phyloP scores from a whole-genome alignment of 345 rosid species.

The Sonneratia alba region DNA sequence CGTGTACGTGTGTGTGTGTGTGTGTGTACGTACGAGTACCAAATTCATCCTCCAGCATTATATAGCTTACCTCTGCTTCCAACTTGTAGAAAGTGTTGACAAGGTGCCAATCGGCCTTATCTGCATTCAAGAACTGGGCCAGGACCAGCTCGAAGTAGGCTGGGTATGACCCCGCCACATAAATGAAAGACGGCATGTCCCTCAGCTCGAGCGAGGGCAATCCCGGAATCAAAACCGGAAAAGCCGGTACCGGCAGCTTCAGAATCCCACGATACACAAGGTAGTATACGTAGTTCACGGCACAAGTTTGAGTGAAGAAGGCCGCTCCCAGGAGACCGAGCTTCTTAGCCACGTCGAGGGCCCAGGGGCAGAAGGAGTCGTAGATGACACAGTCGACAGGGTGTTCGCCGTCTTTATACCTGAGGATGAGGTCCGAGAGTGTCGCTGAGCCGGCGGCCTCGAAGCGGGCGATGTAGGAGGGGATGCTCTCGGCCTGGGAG shows the following conservation, averaged over 20 bases:
- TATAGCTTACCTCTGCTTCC: conserved; percentile 30
- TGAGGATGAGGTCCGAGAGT: conserved; percentile 31
- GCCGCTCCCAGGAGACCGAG: conserved; percentile 41
- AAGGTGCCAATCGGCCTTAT: conserved; percentile 36
- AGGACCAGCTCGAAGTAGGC: conserved; percentile 42
- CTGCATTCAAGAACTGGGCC: conserved; percentile 39
- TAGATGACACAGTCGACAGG: conserved; percentile 48
- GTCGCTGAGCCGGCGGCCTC: conserved; percentile 35
- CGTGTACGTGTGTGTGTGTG: too few relatives aligned
- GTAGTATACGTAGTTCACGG: conserved; percentile 50
- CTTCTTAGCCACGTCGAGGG: conserved; percentile 47
- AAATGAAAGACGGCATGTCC: conserved; percentile 52
- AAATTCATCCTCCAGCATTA: too few relatives aligned
- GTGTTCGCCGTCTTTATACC: conserved; percentile 16
- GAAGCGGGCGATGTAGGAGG: conserved; percentile 27
- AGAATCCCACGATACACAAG: conserved; percentile 25
- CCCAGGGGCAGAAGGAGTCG: conserved; percentile 60
- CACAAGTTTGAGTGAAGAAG: conserved; percentile 63
- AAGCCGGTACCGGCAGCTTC: conserved; percentile 23
- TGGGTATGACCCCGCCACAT: conserved; percentile 33
- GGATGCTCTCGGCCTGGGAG: conserved; percentile 14
- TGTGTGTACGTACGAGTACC: too few relatives aligned
- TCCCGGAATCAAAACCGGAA: conserved; percentile 20
- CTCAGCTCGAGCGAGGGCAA: conserved; percentile 34
- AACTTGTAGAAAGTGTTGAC: conserved; percentile 35